Evolutionary conservation across 768 basidiomycete species (phyloP).

Genomic region (Pisolithus orientalis): DNA sequence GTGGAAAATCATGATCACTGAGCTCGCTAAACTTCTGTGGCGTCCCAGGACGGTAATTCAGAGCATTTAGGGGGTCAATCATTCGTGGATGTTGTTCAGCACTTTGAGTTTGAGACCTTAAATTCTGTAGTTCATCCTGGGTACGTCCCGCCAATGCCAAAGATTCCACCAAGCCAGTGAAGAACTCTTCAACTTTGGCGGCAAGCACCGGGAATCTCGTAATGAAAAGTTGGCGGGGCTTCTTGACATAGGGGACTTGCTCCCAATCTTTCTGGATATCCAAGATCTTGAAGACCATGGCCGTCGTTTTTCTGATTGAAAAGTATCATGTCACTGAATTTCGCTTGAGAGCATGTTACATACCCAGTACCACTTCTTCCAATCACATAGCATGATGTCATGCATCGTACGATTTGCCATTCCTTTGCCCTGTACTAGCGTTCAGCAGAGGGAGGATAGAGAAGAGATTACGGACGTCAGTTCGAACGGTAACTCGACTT

Average conservation of each 20-base stretch:
- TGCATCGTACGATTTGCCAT: conserved; percentile 49
- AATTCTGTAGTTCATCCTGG: not conserved
- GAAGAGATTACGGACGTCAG: conserved; percentile 11
- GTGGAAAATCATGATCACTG: conserved; percentile 51
- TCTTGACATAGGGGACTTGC: conserved; percentile 27
- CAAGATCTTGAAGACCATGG: conserved; percentile 66
- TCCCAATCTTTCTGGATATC: conserved; percentile 48
- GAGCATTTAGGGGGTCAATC: conserved; percentile 19
- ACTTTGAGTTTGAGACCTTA: not conserved
- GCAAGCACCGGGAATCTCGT: conserved; percentile 60
- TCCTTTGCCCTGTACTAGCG: conserved; percentile 31
- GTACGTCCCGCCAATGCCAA: conserved; percentile 29
- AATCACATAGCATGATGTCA: conserved; percentile 51
- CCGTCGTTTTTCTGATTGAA: conserved; percentile 54
- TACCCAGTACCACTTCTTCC: conserved; percentile 67
- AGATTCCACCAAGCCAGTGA: conserved; percentile 39
- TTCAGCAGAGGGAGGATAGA: conserved; percentile 4
- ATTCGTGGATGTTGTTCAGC: not conserved
- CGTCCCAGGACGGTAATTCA: conserved; percentile 29
- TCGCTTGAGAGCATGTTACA: conserved; percentile 5
- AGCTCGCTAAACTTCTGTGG: conserved; percentile 48
- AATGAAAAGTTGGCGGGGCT: conserved; percentile 59
- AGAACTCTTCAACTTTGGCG: conserved; percentile 57
- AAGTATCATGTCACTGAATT: no score
- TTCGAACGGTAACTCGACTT: conserved; percentile 2